Base-by-base conservation (phyloP, 176 grass and related monocot species). In the Alloteropsis semialata region DNA sequence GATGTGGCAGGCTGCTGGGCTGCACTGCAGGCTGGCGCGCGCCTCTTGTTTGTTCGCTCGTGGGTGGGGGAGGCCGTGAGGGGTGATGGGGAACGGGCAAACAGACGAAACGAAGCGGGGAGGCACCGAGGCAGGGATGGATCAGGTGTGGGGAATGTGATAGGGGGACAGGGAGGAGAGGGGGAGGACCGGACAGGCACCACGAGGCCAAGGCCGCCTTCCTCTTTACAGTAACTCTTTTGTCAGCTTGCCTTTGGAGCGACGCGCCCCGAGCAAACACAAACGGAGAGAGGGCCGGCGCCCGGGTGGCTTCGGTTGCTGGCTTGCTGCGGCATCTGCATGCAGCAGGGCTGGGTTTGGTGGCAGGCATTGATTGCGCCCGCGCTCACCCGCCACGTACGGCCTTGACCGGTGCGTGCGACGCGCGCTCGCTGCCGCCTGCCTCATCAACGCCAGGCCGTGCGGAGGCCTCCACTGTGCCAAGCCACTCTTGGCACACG, bases 371-470 rank as follows among this genome's bases (percentile, higher is more conserved):
- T 85, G 11, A 89, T 48, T 38, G 61, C 58, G n/a, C 30, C 51
- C 74, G 66, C 42, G 29, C 76, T 44, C 38, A 22, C 17, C 8
- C 18, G 27, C 62, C 86, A 25, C 74, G 76, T 81, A 81, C 87
- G 82, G 77, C 13, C 51, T 86, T 86, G 72, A 86, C 83, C 73
- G 78, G 57, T 85, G 49, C 18, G 50, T 53, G 50, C 50, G 50
- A 21, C 50, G 50, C 19, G 1, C 49, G 18, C 49, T 10, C 2
- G 48, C 48, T 18, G 16, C 9, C 19, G 61, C 61, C 3, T 15
- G 12, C 38, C 2, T 28, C 25, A 11, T n/a, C n/a, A 29, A 60
- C 55, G 55, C 53, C 53, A 21, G 17, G 19, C 50, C 17, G 48
- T 50, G 48, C 16, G 4, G 46, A 22, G 51, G 46, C 46, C 14